Conservation (phyloP, 352 stramenopile genomes). For the Elongisporangium prolatum region DNA sequence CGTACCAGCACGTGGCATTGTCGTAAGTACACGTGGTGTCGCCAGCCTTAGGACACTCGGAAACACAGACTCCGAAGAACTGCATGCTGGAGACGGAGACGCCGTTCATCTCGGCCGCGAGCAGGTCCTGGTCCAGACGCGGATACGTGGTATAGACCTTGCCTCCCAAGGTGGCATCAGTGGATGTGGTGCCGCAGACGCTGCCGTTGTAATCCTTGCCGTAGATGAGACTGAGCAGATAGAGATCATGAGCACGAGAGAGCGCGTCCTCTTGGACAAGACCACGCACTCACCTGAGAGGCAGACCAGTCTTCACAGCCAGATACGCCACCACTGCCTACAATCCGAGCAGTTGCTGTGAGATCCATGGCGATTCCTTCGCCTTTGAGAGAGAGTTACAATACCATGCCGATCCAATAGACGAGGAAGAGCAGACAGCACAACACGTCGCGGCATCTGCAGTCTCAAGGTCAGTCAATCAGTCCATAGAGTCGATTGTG, state of each 20-base stretch:
- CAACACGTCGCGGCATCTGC: conserved; percentile 71
- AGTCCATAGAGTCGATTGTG: neutral
- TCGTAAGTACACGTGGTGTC: conserved; percentile 68
- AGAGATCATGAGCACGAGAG: conserved; percentile 3
- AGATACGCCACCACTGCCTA: conserved; percentile 56
- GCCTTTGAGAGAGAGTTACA: conserved; percentile 18
- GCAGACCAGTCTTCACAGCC: conserved; percentile 57
- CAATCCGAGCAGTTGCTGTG: neutral
- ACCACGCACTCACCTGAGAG: conserved; percentile 25
- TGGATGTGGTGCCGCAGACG: conserved; percentile 40
- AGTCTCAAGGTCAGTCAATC: neutral
- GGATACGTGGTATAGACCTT: conserved; percentile 67
- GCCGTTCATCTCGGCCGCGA: conserved; percentile 31
- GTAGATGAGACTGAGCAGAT: conserved; percentile 52
- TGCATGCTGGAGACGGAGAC: conserved; percentile 43
- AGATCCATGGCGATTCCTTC: neutral
- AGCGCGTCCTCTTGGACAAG: neutral
- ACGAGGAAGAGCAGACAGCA: conserved; percentile 83
- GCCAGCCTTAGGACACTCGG: conserved; percentile 39
- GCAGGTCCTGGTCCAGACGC: conserved; percentile 75
- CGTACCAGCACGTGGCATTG: conserved; percentile 58
- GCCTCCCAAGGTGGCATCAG: conserved; percentile 24
- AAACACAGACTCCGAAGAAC: conserved; percentile 82
- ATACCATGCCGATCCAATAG: conserved; percentile 88
- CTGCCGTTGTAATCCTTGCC: conserved; percentile 79